phyloP scores from a whole-genome alignment of 805 yeast species.

The Candida ascalaphidarum region DNA sequence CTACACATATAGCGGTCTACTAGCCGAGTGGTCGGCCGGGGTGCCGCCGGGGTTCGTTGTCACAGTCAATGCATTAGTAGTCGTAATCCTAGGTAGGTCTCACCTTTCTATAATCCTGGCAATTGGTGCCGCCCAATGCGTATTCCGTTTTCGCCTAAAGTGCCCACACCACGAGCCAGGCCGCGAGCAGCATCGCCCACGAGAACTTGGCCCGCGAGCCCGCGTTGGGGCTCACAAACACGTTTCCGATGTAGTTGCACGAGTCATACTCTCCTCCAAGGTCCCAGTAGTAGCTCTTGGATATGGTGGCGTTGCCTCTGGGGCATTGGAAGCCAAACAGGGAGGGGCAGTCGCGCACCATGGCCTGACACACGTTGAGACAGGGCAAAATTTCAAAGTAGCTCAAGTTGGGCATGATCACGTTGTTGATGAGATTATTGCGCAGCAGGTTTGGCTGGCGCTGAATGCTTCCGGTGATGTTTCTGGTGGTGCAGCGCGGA shows the following conservation, averaged over 20 bases:
- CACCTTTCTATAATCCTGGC: too few relatives aligned
- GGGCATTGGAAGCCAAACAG: constrained; percentile 76
- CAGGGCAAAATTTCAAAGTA: constrained; percentile 88
- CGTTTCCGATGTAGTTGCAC: constrained; percentile 32
- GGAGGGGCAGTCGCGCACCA: constrained; percentile 80
- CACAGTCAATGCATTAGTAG: too few relatives aligned
- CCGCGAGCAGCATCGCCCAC: too few relatives aligned
- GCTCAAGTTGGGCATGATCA: constrained; percentile 42
- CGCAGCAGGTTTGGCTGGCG: constrained; percentile 50
- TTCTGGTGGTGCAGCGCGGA: constrained; percentile 68
- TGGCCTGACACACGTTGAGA: constrained; percentile 64
- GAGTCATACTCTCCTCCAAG: constrained; percentile 15
- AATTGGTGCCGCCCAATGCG: too few relatives aligned
- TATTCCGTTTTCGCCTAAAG: too few relatives aligned
- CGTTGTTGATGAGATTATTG: constrained; percentile 45
- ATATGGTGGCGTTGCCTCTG: constrained; percentile 18
- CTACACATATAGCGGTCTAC: too few relatives aligned
- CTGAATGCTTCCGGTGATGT: constrained; percentile 33
- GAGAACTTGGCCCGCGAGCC: too few relatives aligned
- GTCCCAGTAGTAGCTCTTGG: constrained; percentile 38
- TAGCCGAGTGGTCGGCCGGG: too few relatives aligned
- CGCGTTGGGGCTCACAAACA: too few relatives aligned
- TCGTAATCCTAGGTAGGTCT: too few relatives aligned
- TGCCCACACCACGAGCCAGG: too few relatives aligned
- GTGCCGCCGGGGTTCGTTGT: too few relatives aligned